phyloP scores from a whole-genome alignment of 305 asterid species.

The Fraxinus xanthoxyloides region DNA sequence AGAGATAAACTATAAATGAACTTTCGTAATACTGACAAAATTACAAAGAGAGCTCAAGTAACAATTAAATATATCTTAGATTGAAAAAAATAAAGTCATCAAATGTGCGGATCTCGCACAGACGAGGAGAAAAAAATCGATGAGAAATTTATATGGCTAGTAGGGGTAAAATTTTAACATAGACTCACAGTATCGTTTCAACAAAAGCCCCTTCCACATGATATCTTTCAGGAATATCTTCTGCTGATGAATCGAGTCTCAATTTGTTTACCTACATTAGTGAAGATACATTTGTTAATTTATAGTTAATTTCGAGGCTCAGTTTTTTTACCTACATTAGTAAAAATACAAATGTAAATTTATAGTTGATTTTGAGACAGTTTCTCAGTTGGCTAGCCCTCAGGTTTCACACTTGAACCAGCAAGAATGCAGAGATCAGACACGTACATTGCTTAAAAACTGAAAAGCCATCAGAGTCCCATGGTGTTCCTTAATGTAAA shows the following conservation, averaged over 20 bases:
- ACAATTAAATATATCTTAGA: conserved; percentile 10
- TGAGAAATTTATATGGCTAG: background rate
- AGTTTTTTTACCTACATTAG: conserved; percentile 68
- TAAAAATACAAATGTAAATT: conserved; percentile 13
- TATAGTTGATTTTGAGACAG: background rate
- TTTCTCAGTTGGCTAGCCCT: background rate
- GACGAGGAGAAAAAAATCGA: conserved; percentile 21
- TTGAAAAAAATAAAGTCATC: conserved; percentile 11
- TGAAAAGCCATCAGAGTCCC: conserved; percentile 80
- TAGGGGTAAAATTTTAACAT: background rate
- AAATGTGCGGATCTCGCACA: conserved; percentile 6
- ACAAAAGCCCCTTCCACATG: conserved; percentile 95
- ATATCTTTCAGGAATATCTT: conserved; percentile 70
- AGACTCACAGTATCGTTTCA: conserved; percentile 81
- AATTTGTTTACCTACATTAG: background rate
- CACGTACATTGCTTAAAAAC: conserved; percentile 86
- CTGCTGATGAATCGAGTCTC: conserved; percentile 68
- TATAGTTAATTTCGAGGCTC: background rate
- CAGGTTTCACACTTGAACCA: background rate
- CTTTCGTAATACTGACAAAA: conserved; percentile 10
- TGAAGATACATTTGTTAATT: background rate
- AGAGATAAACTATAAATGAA: conserved; percentile 30
- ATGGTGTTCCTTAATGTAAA: conserved; percentile 76
- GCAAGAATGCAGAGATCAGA: conserved; percentile 27
- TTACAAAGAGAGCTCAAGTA: background rate